Percentiles rank a stretch among this genome's conserved stretches.
Evolutionary conservation across 495 filamentous ascomycete species (phyloP).

Genomic region (Penicillium steckii): DNA sequence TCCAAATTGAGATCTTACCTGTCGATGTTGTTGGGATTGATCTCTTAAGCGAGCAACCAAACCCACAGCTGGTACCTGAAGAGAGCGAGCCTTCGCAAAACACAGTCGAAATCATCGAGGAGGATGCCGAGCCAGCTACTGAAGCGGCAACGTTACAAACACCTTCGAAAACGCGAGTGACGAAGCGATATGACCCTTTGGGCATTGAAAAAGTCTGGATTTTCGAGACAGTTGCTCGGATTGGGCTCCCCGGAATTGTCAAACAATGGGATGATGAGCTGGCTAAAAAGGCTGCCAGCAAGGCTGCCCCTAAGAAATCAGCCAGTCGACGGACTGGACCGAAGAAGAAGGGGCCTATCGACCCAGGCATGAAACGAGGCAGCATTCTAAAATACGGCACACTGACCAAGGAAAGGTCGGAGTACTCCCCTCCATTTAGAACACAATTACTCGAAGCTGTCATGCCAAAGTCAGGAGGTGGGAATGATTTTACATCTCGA

Average conservation of each 20-base stretch:
- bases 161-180: slow-evolving; percentile 40
- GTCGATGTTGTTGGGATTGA: slow-evolving; percentile 75
- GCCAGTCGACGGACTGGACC: slow-evolving; percentile 30
- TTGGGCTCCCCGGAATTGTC: slow-evolving; percentile 70
- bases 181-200: slow-evolving; percentile 65
- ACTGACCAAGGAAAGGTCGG: slow-evolving; percentile 39
- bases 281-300: slow-evolving; percentile 17
- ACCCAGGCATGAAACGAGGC: slow-evolving; percentile 44
- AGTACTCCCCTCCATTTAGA: slow-evolving; percentile 32
- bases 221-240: slow-evolving; percentile 64
- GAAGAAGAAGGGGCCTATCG: slow-evolving; percentile 43
- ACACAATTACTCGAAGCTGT: slow-evolving; percentile 34
- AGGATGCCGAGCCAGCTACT: slow-evolving; percentile 43
- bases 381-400: slow-evolving; percentile 49
- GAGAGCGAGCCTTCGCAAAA: slow-evolving; percentile 18
- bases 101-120: slow-evolving; percentile 44
- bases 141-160: slow-evolving; percentile 21
- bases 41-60: slow-evolving; percentile 64
- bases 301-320: slow-evolving; percentile 32
- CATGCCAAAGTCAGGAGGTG: not conserved
- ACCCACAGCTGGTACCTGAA: slow-evolving; percentile 44
- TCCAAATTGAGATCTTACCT: slow-evolving; percentile 76
- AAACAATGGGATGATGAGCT: slow-evolving; percentile 73
- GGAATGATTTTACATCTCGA: slow-evolving; percentile 11
- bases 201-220: slow-evolving; percentile 72